These are phyloP conservation scores for Tetragonia tetragonoides DNA, from an alignment of 148 eudicot genomes.

Conservation along the genomic window DNA sequence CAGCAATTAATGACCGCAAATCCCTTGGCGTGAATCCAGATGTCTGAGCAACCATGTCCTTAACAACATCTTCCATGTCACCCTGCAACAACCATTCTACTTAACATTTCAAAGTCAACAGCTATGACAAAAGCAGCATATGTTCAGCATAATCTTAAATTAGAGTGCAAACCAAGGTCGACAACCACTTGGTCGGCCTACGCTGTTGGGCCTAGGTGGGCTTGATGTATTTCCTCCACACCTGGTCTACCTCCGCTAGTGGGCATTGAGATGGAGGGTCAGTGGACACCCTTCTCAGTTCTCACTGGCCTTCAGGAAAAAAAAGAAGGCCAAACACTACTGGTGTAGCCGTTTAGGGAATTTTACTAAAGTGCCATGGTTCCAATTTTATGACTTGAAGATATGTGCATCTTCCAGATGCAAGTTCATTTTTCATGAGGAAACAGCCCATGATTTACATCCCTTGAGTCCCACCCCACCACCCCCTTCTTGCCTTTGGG, in stretches of 20 bases:
- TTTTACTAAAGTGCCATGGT: neutral
- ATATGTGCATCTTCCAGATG: neutral
- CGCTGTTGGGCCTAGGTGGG: too few species aligned
- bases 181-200: neutral
- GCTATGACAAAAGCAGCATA: conserved; percentile 5
- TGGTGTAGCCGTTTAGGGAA: neutral
- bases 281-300: too few species aligned
- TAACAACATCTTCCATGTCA: conserved; percentile 58
- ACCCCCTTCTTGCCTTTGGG: neutral
- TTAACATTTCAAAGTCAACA: conserved; percentile 35
- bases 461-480: too few species aligned
- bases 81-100: conserved; percentile 44
- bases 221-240: too few species aligned
- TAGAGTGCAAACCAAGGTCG: neutral
- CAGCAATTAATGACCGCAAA: conserved; percentile 76
- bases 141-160: neutral
- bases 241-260: too few species aligned
- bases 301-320: neutral
- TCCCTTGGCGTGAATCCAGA: conserved; percentile 93
- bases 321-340: neutral
- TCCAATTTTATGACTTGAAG: neutral
- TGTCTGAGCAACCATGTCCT: conserved; percentile 83
- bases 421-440: neutral
- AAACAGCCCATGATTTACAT: neutral
- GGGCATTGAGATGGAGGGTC: too few species aligned